These are phyloP conservation scores for Poa pratensis DNA, from an alignment of 176 grass and related monocot genomes.

Conservation along the genomic window DNA sequence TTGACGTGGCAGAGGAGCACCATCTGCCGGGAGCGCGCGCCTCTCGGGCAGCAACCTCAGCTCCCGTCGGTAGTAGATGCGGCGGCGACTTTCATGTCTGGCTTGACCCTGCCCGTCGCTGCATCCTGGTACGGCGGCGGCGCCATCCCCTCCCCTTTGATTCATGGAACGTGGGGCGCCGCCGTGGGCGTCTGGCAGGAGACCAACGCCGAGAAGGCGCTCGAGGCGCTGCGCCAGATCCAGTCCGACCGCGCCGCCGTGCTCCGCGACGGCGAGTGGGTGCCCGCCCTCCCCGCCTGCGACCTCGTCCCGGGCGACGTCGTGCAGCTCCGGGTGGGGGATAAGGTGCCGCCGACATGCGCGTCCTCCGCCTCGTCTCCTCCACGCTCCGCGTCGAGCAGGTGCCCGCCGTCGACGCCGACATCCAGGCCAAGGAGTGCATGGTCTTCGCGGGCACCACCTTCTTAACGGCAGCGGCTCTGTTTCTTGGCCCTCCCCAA, in stretches of 20 bases:
- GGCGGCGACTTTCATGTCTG: no score
- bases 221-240: constrained; percentile 83
- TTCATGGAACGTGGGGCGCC: constrained; percentile 30
- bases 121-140: no score
- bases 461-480: constrained; percentile 81
- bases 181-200: constrained; percentile 94
- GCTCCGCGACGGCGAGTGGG: constrained; percentile 57
- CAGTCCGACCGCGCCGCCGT: constrained; percentile 84
- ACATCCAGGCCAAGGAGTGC: constrained; percentile 94
- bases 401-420: constrained; percentile 59
- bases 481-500: no score
- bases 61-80: no score
- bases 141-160: no score
- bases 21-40: no score
- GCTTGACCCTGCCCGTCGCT: no score
- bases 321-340: constrained; percentile 75
- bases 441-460: constrained; percentile 91
- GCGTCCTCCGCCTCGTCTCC: constrained; percentile 65
- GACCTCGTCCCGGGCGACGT: constrained; percentile 85
- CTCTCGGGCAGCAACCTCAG: no score
- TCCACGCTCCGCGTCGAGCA: constrained; percentile 87
- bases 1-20: no score
- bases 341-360: constrained; percentile 99
- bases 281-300: constrained; percentile 52
- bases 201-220: constrained; percentile 87